A percentile compares a stretch with the other conserved stretches of the same genome.
These are phyloP conservation scores for Aristolochia fimbriata DNA, from an alignment of 164 flowering plant species.

Conservation along the genomic window DNA sequence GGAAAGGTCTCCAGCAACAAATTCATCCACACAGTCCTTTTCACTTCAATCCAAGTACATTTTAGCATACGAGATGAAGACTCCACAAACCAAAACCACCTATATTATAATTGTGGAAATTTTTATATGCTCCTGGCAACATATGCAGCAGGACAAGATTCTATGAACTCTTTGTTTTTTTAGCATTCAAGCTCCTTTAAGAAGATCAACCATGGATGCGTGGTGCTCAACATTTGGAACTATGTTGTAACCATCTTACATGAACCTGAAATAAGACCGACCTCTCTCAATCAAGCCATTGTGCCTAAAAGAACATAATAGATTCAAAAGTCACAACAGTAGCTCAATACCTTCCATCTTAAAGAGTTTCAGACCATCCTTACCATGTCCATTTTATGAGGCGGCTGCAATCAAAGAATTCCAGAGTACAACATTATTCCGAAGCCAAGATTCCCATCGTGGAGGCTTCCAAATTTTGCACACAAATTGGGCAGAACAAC, in stretches of 20 bases:
- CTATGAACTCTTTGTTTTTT: constrained; percentile 66
- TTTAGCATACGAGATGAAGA: constrained; percentile 66
- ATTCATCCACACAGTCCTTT: constrained; percentile 50
- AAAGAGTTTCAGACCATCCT: constrained; percentile 52
- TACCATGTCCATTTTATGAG: constrained; percentile 63
- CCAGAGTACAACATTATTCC: constrained; percentile 60
- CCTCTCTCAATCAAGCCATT: constrained; percentile 66
- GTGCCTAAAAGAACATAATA: constrained; percentile 83
- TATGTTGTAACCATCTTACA: constrained; percentile 39
- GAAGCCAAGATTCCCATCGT: constrained; percentile 51
- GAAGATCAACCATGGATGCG: constrained; percentile 81
- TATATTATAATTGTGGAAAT: constrained; percentile 41
- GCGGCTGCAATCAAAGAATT: constrained; percentile 81
- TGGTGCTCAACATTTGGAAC: constrained; percentile 57
- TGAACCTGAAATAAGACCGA: constrained; percentile 48
- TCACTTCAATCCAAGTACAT: constrained; percentile 83
- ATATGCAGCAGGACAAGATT: constrained; percentile 63
- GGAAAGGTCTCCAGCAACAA: constrained; percentile 68
- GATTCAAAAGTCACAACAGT: constrained; percentile 43
- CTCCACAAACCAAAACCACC: constrained; percentile 67
- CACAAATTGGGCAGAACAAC: constrained; percentile 79
- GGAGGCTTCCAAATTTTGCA: constrained; percentile 63
- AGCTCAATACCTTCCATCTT: constrained; percentile 38
- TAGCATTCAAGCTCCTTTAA: constrained; percentile 68
- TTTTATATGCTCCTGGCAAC: constrained; percentile 49